Evolutionary conservation across 192 early-diverging fungal genomes (phyloP).

Genomic region (Chytriomyces sp.): DNA sequence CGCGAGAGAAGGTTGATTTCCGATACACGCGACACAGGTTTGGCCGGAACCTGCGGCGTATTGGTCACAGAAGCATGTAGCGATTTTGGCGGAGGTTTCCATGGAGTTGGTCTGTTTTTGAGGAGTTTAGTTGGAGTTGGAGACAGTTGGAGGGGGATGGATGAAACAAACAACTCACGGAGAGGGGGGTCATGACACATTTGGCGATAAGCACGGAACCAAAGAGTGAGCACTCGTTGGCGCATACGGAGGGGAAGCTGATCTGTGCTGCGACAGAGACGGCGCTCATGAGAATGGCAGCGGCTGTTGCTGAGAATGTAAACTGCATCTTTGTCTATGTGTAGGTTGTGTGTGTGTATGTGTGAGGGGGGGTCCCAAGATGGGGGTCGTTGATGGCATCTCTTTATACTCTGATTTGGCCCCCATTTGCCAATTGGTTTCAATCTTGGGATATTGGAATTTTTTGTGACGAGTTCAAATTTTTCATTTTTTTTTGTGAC

Average conservation of each 20-base stretch:
- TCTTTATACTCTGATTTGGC: too few species aligned
- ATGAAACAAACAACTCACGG: conserved; percentile 1
- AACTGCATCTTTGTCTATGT: too few species aligned
- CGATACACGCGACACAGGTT: conserved; percentile 23
- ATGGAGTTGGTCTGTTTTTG: conserved; percentile 16
- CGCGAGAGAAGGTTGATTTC: conserved; percentile 7
- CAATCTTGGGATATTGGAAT: too few species aligned
- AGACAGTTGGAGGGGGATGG: neutral
- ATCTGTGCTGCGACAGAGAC: too few species aligned
- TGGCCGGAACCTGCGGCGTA: neutral
- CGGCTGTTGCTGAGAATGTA: too few species aligned
- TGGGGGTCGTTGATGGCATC: too few species aligned
- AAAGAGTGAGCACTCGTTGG: conserved; percentile 3
- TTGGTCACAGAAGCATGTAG: conserved; percentile 25
- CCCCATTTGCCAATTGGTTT: too few species aligned
- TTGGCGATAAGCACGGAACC: conserved; percentile 4
- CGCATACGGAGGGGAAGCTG: conserved; percentile 25
- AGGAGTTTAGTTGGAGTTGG: neutral
- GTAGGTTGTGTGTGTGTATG: too few species aligned
- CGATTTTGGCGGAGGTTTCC: conserved; percentile 8
- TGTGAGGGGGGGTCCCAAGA: too few species aligned
- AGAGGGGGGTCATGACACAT: conserved; percentile 19
- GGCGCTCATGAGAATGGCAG: too few species aligned
- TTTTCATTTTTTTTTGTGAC: too few species aligned
- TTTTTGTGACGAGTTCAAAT: too few species aligned